Percentiles rank a stretch among this genome's conserved stretches.
Conservation (phyloP, 768 basidiomycete genomes). For the Crepidotus variabilis region DNA sequence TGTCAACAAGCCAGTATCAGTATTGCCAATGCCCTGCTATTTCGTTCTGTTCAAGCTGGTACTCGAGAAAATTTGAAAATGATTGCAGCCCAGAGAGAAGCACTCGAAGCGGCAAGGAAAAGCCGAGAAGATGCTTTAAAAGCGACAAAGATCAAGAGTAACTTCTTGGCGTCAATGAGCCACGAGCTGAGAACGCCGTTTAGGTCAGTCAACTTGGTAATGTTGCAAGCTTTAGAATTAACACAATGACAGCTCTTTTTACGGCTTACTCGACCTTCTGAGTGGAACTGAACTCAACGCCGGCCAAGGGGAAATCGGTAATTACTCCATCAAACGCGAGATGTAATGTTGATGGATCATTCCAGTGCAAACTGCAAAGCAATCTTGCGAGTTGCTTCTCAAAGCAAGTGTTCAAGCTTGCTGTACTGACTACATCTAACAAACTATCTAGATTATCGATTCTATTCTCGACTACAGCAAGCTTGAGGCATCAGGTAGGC, state of each 20-base stretch:
- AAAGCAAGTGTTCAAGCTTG: constrained; percentile 37
- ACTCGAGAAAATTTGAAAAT: constrained; percentile 74
- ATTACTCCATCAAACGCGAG: background rate
- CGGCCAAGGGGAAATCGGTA: constrained; percentile 69
- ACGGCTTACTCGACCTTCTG: constrained; percentile 71
- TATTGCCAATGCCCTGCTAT: constrained; percentile 70
- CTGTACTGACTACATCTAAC: constrained; percentile 4
- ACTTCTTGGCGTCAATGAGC: constrained; percentile 75
- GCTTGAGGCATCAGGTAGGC: constrained; percentile 64
- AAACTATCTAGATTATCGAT: constrained; percentile 58
- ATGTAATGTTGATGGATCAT: constrained; percentile 2
- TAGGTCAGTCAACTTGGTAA: constrained; percentile 35
- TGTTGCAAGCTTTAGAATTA: background rate
- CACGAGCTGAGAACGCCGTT: constrained; percentile 78
- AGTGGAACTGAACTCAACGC: constrained; percentile 67
- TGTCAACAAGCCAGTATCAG: constrained; percentile 76
- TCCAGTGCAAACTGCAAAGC: constrained; percentile 71
- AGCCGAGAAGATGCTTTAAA: constrained; percentile 72
- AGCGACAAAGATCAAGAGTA: constrained; percentile 79
- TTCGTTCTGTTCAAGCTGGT: constrained; percentile 70
- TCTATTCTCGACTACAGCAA: constrained; percentile 80
- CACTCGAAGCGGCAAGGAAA: constrained; percentile 63
- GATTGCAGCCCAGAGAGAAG: constrained; percentile 69
- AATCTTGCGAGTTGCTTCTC: constrained; percentile 70
- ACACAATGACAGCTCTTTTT: constrained; percentile 52